phyloP scores from a whole-genome alignment of 2,329 filamentous ascomycete genomes.

The Alternaria longipes region DNA sequence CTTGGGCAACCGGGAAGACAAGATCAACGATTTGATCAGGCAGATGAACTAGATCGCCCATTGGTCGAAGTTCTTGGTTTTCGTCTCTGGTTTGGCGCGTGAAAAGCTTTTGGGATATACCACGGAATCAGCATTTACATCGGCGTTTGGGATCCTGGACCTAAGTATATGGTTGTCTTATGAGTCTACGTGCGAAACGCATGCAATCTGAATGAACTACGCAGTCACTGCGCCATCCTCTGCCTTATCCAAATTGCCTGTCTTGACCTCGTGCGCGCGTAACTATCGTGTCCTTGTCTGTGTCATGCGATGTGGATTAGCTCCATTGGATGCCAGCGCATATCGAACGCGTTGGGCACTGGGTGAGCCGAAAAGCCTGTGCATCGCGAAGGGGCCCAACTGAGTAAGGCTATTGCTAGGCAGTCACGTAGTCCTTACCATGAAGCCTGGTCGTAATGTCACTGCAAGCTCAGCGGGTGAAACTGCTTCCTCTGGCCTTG shows the following conservation, averaged over 20 bases:
- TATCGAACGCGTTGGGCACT: slow-evolving; percentile 1
- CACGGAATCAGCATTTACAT: slow-evolving; percentile 34
- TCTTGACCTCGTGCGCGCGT: background rate
- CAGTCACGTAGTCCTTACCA: background rate
- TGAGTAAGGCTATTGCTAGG: background rate
- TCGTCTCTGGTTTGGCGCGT: slow-evolving; percentile 18
- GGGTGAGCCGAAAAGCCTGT: background rate
- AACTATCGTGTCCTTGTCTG: background rate
- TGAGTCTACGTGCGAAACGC: slow-evolving; percentile 25
- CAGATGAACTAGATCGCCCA: slow-evolving; percentile 87
- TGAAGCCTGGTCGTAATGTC: background rate
- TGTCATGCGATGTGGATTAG: background rate
- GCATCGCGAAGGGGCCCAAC: background rate
- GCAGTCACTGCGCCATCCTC: slow-evolving; percentile 2
- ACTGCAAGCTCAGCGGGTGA: background rate
- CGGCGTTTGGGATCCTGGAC: slow-evolving; percentile 26
- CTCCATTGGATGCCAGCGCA: slow-evolving; percentile 1
- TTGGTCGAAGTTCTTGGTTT: slow-evolving; percentile 9
- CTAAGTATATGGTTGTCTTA: slow-evolving; percentile 21
- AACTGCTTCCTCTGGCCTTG: background rate
- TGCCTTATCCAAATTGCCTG: background rate
- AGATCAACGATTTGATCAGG: slow-evolving; percentile 95
- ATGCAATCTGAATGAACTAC: slow-evolving; percentile 18
- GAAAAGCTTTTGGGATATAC: slow-evolving; percentile 28
- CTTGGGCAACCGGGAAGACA: slow-evolving; percentile 96